phyloP scores from a whole-genome alignment of 2,329 filamentous ascomycete species.

The Fusarium algeriense region DNA sequence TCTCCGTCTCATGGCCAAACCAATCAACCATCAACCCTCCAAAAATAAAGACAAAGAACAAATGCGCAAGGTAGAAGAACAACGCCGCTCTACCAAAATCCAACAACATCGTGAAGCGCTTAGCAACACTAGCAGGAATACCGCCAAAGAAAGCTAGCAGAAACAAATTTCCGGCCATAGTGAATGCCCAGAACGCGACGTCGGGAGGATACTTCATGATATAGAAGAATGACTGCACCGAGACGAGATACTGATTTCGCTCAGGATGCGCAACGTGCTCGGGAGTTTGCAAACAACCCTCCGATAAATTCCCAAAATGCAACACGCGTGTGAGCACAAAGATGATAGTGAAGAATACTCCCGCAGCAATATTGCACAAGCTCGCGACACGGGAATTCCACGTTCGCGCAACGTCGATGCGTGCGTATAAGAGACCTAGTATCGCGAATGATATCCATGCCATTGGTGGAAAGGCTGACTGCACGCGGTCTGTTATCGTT shows the following conservation, averaged over 20 bases:
- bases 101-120: constrained; percentile 53
- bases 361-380: constrained; percentile 48
- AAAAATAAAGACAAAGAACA: constrained; percentile 51
- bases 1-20: constrained; percentile 53
- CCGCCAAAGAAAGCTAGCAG: constrained; percentile 54
- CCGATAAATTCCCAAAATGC: constrained; percentile 59
- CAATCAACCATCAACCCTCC: constrained; percentile 42
- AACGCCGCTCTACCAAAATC: constrained; percentile 60
- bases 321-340: constrained; percentile 58
- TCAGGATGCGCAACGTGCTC: constrained; percentile 50
- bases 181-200: constrained; percentile 59
- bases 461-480: constrained; percentile 59
- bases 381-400: constrained; percentile 48
- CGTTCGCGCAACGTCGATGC: constrained; percentile 52
- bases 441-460: constrained; percentile 62
- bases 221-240: constrained; percentile 59
- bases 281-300: constrained; percentile 56
- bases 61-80: constrained; percentile 60
- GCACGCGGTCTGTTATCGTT: constrained; percentile 46
- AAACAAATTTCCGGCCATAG: constrained; percentile 55
- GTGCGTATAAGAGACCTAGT: constrained; percentile 58
- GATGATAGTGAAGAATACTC: constrained; percentile 50
- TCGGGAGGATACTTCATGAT: constrained; percentile 62
- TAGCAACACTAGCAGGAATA: constrained; percentile 49
- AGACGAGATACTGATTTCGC: constrained; percentile 58